Evolutionary conservation across 768 basidiomycete species (phyloP).

Genomic region (Dacryopinax primogenitus): DNA sequence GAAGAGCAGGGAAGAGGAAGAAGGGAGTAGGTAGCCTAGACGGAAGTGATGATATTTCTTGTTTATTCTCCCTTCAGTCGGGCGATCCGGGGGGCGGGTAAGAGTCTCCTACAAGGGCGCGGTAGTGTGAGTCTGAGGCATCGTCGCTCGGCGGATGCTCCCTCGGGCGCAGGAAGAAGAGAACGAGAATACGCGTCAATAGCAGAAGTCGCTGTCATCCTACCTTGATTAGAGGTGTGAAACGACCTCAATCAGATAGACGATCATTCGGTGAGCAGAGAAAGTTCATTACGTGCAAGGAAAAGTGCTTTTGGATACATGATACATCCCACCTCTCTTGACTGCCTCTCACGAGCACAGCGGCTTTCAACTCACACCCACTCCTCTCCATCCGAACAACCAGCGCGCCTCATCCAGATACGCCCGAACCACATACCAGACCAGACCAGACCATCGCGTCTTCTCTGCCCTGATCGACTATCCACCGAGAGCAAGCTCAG

Average conservation of each 20-base stretch:
- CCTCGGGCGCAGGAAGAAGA: no score
- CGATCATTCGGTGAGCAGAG: no score
- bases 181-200: no score
- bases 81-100: no score
- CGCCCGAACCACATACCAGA: neutral
- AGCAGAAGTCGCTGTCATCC: neutral
- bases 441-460: neutral
- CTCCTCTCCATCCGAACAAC: neutral
- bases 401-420: neutral
- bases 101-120: no score
- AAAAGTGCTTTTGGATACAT: constrained; percentile 1
- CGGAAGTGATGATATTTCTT: neutral
- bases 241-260: no score
- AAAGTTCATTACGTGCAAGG: neutral
- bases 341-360: neutral
- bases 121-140: no score
- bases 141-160: no score
- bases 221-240: neutral
- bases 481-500: neutral
- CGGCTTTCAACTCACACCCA: neutral
- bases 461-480: neutral
- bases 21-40: neutral
- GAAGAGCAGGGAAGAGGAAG: neutral
- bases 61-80: no score
- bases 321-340: neutral